phyloP scores from a whole-genome alignment of 371 early-diverging fungal genomes.

The Saksenaea oblongispora region DNA sequence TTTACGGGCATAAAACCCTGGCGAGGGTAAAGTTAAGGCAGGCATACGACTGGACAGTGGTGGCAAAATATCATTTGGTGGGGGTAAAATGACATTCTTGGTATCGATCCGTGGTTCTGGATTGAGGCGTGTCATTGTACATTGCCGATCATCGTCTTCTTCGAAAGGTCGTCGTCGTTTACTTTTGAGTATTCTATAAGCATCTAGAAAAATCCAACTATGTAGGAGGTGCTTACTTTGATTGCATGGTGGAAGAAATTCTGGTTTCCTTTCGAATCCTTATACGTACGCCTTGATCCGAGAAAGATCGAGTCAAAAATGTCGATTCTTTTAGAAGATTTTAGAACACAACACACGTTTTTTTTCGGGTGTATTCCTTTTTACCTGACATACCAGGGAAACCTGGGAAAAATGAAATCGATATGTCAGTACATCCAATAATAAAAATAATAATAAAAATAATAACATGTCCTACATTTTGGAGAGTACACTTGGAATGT shows the following conservation, averaged over 20 bases:
- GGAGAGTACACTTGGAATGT: conserved; percentile 82
- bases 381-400: conserved; percentile 89
- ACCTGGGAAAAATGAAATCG: conserved; percentile 10
- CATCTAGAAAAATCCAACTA: too few species aligned
- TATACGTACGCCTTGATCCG: conserved; percentile 33
- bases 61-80: neutral
- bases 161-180: neutral
- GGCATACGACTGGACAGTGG: neutral
- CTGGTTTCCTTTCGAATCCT: conserved; percentile 33
- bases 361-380: too few species aligned
- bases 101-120: conserved; percentile 4
- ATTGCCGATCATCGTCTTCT: neutral
- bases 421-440: neutral
- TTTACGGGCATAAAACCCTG: neutral
- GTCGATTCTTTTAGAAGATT: conserved; percentile 23
- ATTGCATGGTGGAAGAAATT: neutral
- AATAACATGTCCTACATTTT: conserved; percentile 54
- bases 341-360: too few species aligned
- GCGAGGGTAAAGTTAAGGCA: neutral
- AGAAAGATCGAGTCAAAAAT: conserved; percentile 30
- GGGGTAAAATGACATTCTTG: neutral
- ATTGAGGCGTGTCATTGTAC: neutral
- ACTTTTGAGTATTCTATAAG: neutral
- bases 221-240: neutral
- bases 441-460: neutral